A percentile compares a stretch with the other conserved stretches of the same genome.
Evolutionary conservation across 129 eudicot species (phyloP).

Genomic region (Gnaphalium uliginosum): DNA sequence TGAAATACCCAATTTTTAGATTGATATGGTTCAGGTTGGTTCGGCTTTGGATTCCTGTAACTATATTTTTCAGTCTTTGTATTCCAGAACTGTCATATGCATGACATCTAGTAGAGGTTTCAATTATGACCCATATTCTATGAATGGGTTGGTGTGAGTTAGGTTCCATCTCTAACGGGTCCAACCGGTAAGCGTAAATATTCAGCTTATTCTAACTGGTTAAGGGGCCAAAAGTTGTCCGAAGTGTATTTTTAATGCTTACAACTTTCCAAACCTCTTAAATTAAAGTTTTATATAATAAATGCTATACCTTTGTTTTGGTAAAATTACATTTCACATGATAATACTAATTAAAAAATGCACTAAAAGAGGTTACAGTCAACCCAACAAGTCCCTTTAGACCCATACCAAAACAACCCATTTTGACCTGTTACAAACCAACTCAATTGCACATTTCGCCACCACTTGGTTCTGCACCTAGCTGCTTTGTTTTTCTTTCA

Average conservation of each 20-base stretch:
- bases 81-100: not conserved
- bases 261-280: not conserved
- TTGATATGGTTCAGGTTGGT: too few species aligned
- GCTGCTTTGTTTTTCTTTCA: not conserved
- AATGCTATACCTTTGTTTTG: too few species aligned
- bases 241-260: not conserved
- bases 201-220: too few species aligned
- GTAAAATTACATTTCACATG: not conserved
- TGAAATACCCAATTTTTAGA: too few species aligned
- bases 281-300: too few species aligned
- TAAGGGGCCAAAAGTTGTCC: not conserved
- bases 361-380: not conserved
- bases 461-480: not conserved
- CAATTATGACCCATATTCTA: not conserved
- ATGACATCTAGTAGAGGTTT: not conserved
- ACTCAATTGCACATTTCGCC: not conserved
- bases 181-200: too few species aligned
- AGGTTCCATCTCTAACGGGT: too few species aligned
- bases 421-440: not conserved
- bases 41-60: too few species aligned
- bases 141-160: not conserved
- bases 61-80: too few species aligned
- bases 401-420: not conserved
- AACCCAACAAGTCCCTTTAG: not conserved
- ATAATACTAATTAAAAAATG: too few species aligned